Base-by-base conservation (phyloP, 306 rosid species). In the Trifolium pratense region DNA sequence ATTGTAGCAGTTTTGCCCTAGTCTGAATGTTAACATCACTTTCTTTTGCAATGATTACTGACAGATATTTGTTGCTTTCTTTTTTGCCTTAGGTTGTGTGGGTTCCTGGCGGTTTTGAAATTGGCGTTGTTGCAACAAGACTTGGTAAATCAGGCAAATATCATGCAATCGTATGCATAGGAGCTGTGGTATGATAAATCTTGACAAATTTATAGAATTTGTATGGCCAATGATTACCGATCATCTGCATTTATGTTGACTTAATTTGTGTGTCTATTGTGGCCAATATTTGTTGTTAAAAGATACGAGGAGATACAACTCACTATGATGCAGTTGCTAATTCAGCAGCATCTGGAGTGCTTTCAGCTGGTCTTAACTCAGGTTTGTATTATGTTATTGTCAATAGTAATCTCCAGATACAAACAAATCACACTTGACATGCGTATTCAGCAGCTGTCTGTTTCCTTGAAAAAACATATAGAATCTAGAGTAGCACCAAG, bases 71-170 rank as follows among this genome's bases (percentile, higher is more conserved):
- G 49, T 68, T 48, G 56, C 79, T 40, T 80, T 80, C 63, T 51
- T 46, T 74, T 70, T 60, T 52, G 48, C 52, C 46, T 75, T 84
- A 91, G 96, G 97, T 91, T 79, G 95, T 94, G 18, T 91, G 99
- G 97, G 97, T 91, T 74, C 99, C 97, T 25, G 97, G 99, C 72
- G 67, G 97, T 89, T 94, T 89, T 70, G 99, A 94, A 78, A 89
- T 94, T 73, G 96, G 96, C 45, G 85, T 82, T 39, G 91, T 75
- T 69, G 99, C 99, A 20, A 78, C 78, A 70, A 88, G 78, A 79
- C 86, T 94, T 57, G 95, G 96, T 34, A 90, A 81, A 67, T 88
- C 96, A 16, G 86, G 83, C 76, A 90, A 76, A 78, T 91, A 91
- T 81, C 83, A 94, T 23, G 99, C 97, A 40, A 40, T 94, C 21